A percentile compares a stretch with the other conserved stretches of the same genome.
phyloP scores from a whole-genome alignment of 768 basidiomycete genomes.

The Daedaleopsis nitida region DNA sequence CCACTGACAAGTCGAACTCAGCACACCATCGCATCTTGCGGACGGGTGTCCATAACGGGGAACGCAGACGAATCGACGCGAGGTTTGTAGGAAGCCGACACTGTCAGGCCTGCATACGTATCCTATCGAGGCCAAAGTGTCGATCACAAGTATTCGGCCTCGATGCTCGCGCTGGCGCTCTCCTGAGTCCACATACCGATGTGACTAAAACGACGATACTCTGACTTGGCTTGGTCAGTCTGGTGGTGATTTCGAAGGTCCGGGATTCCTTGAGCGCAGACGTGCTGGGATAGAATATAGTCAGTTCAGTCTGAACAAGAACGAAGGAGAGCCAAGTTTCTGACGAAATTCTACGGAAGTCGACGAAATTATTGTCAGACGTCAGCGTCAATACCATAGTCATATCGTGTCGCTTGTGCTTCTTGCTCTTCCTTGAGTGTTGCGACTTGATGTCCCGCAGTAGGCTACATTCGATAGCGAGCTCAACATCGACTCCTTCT shows the following conservation, averaged over 20 bases:
- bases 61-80: slow-evolving; percentile 53
- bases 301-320: neutral
- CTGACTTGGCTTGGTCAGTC: slow-evolving; percentile 78
- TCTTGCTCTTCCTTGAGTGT: slow-evolving; percentile 43
- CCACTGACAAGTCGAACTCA: neutral
- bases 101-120: slow-evolving; percentile 65
- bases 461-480: slow-evolving; percentile 61
- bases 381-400: slow-evolving; percentile 75
- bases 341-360: slow-evolving; percentile 80
- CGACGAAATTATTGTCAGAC: slow-evolving; percentile 73
- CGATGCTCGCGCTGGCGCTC: no score
- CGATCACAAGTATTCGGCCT: slow-evolving; percentile 1
- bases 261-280: slow-evolving; percentile 62
- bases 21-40: slow-evolving; percentile 58
- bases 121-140: slow-evolving; percentile 50
- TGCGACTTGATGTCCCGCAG: slow-evolving; percentile 29
- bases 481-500: slow-evolving; percentile 56
- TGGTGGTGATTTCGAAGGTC: slow-evolving; percentile 58
- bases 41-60: slow-evolving; percentile 72
- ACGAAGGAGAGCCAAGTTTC: slow-evolving; percentile 24
- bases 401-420: slow-evolving; percentile 54
- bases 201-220: slow-evolving; percentile 57
- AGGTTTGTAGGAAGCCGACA: slow-evolving; percentile 59
- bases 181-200: slow-evolving; percentile 47
- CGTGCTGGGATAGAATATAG: slow-evolving; percentile 48